Evolutionary conservation across 2,329 filamentous ascomycete genomes (phyloP), one percentile per base, ranked within the genome.

Genomic region (Paramyrothecium sp.): DNA sequence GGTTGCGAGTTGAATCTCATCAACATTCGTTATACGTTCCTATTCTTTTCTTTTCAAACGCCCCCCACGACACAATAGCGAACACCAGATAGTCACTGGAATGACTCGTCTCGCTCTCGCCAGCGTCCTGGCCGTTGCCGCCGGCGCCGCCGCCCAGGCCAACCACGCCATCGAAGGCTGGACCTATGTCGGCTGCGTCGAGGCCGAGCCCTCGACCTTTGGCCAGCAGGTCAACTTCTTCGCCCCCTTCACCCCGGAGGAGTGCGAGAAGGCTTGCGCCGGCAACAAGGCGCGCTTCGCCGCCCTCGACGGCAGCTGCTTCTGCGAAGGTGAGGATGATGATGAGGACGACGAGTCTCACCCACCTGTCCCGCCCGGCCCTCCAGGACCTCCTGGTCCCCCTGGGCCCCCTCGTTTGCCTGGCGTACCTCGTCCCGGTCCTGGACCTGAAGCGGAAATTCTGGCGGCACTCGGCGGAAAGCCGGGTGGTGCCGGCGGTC

Each of bases 171-270:
- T 58, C 53, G 10, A 55, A 20, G 57, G 59, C 13, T 67, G 63
- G 56, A 54, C 65, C 48, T 70, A 68, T 56, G 53, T 70, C 55
- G 71, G 69, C 56, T 73, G 71, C 63, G 63, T 67, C 51, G 47
- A 64, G 30, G 60, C 60, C 53, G 46, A 59, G 3, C 55, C 59
- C 4, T 26, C 56, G 12, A 34, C 51, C 13, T 71, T 71, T 47
- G 53, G 62, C 22, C 30, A 58, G 44, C 34, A 48, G 20, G 53
- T 58, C 34, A 33, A 60, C 12, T 55, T 69, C 21, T 10, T 53
- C n/a, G 7, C 41, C 1, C 33, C 58, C 3, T 66, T 68, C 30
- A 61, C 60, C 26, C 52, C 62, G 11, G 51, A 60, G 54, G 34
- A 65, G 23, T 69, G 67, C 55, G 60, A 61, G 56, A 34, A 19